Evolutionary conservation across 306 rosid genomes (phyloP).

Genomic region (Quercus agrifolia): DNA sequence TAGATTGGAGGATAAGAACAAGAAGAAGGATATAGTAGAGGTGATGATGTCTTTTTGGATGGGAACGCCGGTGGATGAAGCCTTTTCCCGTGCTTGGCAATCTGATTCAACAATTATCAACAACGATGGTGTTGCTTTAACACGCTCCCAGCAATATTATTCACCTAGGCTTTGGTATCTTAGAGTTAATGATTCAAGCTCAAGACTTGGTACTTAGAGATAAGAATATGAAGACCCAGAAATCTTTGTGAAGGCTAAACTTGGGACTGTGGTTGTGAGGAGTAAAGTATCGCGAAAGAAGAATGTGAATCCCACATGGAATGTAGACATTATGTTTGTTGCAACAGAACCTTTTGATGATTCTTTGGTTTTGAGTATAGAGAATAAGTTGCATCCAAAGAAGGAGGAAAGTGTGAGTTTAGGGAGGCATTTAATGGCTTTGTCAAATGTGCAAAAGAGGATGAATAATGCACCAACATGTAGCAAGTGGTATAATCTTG

Average conservation of each 20-base stretch:
- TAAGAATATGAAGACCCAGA: background rate
- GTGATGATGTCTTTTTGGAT: slow-evolving; percentile 14
- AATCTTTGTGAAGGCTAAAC: background rate
- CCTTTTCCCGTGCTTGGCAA: slow-evolving; percentile 31
- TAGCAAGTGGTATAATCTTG: slow-evolving; percentile 23
- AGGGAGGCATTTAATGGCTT: too few species aligned
- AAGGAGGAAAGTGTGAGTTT: too few species aligned
- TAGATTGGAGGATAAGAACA: background rate
- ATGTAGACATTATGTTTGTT: too few species aligned
- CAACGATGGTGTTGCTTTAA: background rate
- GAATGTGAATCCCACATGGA: slow-evolving; percentile 8
- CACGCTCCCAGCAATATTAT: slow-evolving; percentile 37
- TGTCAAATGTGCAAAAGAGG: background rate
- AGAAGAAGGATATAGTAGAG: slow-evolving; percentile 7
- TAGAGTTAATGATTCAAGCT: too few species aligned
- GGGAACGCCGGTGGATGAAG: slow-evolving; percentile 21
- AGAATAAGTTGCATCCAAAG: too few species aligned
- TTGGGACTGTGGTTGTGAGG: background rate
- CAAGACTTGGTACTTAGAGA: too few species aligned
- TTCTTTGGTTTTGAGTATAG: too few species aligned
- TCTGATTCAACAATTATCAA: slow-evolving; percentile 21
- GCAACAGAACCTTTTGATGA: too few species aligned
- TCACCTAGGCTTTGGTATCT: slow-evolving; percentile 27
- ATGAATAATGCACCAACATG: background rate
- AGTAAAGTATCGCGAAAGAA: background rate